These are phyloP conservation scores for Metrosideros polymorpha DNA, from an alignment of 441 rosid species.

Conservation along the genomic window DNA sequence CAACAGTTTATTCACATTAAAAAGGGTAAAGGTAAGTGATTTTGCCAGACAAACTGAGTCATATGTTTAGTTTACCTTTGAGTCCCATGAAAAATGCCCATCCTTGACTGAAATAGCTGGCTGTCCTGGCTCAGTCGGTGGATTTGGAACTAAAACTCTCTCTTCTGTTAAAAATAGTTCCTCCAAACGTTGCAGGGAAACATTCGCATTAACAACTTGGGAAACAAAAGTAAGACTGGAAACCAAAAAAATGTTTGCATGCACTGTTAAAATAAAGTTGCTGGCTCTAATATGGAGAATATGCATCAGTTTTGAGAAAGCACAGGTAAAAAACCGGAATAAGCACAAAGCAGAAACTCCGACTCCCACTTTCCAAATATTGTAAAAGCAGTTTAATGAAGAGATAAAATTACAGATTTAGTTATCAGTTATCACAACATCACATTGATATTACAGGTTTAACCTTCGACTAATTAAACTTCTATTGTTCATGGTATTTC, in stretches of 20 bases:
- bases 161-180: constrained; percentile 88
- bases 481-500: not conserved
- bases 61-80: constrained; percentile 41
- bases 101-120: constrained; percentile 80
- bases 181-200: constrained; percentile 91
- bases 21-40: not conserved
- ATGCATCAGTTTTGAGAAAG: not conserved
- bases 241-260: not conserved
- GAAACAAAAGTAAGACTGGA: constrained; percentile 9
- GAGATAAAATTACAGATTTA: not conserved
- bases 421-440: not conserved
- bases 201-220: constrained; percentile 91
- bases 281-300: not conserved
- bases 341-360: not conserved
- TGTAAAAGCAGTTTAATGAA: not conserved
- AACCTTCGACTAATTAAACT: not conserved
- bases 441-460: not conserved
- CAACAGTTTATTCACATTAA: not conserved
- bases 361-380: not conserved
- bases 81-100: constrained; percentile 95
- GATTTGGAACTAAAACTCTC: constrained; percentile 84
- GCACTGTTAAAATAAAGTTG: not conserved
- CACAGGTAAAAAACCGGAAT: not conserved
- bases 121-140: constrained; percentile 62
- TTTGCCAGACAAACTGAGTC: not conserved